Evolutionary conservation across 108 stramenopile species (phyloP), one percentile per base, ranked within the genome.

Genomic region (Mediolabrus comicus): DNA sequence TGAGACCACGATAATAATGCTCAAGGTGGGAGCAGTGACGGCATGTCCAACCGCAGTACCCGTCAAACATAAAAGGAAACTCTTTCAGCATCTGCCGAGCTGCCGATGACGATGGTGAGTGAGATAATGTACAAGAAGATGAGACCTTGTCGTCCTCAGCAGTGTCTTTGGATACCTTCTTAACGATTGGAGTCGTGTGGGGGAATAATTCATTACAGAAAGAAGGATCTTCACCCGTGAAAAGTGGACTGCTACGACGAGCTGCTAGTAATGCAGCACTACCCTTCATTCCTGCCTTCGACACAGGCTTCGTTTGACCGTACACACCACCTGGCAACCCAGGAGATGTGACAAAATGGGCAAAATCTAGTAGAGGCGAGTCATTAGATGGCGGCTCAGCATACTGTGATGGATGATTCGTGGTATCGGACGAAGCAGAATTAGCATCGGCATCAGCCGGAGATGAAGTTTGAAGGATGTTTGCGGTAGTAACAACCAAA

Each of bases 1-100:
- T 79, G 46, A 22, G 53, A 24, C 78, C 78, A 27, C 78, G 78
- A 22, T 79, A 79, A 53, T 69, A 72, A 10, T 67, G 60, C 25
- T 66, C 59, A 19, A 79, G 43, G 57, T 79, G 78, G 11, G 28
- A 53, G 59, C 78, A 79, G 25, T 79, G 78, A 10, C 71, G 78
- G 54, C 78, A 79, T 1, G 72, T 46, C 78, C 78, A 79, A 16
- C 71, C 71, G 39, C 65, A 62, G 53, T 72, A 79, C 10, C 78
- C 78, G 34, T 79, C 78, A 35, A 68, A 79, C 67, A 57, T 59
- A 31, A 79, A 79, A 4, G 78, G 78, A 31, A 79, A 79, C 41
- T 79, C 78, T 8, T 53, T 58, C 19, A 79, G 56, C 31, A 57
- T 30, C 26, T 24, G 56, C 9, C n/a, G n/a, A n/a, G n/a, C n/a